Conservation (phyloP, 2,329 filamentous ascomycete genomes). For the Metarhizium anisopliae region DNA sequence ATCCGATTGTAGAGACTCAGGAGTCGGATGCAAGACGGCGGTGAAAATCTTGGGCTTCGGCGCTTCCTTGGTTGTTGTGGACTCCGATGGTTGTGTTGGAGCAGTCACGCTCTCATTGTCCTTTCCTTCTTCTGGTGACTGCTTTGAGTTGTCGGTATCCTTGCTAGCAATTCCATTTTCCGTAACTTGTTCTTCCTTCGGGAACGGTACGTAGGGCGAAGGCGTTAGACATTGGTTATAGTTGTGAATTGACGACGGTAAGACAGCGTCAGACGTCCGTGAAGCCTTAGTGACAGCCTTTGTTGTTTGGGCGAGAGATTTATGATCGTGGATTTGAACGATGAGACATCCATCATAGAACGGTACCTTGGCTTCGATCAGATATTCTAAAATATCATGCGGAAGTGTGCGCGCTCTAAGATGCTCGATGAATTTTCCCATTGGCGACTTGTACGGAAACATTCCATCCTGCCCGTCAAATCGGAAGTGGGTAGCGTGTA, state of each 20-base stretch:
- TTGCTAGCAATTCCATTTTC: slow-evolving; percentile 21
- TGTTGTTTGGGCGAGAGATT: slow-evolving; percentile 46
- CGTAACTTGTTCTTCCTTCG: slow-evolving; percentile 43
- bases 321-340: slow-evolving; percentile 87
- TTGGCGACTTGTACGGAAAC: slow-evolving; percentile 86
- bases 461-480: slow-evolving; percentile 93
- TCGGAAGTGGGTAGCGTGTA: slow-evolving; percentile 77
- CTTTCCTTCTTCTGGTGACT: slow-evolving; percentile 23
- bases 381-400: slow-evolving; percentile 77
- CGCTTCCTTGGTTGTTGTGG: slow-evolving; percentile 20
- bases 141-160: slow-evolving; percentile 22
- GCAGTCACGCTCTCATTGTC: slow-evolving; percentile 53
- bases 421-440: slow-evolving; percentile 74
- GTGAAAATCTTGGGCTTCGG: slow-evolving; percentile 62
- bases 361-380: slow-evolving; percentile 59
- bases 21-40: slow-evolving; percentile 76
- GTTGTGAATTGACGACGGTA: slow-evolving; percentile 82
- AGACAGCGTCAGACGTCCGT: slow-evolving; percentile 50
- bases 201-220: slow-evolving; percentile 74
- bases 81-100: slow-evolving; percentile 37
- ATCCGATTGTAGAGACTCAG: slow-evolving; percentile 65
- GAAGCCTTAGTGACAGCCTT: slow-evolving; percentile 46
- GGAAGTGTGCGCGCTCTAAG: slow-evolving; percentile 69
- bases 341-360: slow-evolving; percentile 97
- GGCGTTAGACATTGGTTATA: slow-evolving; percentile 85